Percentiles rank a stretch among this genome's conserved stretches.
phyloP scores from a whole-genome alignment of 225 moss, liverwort and hornwort species.

The Antitrichia curtipendula region DNA sequence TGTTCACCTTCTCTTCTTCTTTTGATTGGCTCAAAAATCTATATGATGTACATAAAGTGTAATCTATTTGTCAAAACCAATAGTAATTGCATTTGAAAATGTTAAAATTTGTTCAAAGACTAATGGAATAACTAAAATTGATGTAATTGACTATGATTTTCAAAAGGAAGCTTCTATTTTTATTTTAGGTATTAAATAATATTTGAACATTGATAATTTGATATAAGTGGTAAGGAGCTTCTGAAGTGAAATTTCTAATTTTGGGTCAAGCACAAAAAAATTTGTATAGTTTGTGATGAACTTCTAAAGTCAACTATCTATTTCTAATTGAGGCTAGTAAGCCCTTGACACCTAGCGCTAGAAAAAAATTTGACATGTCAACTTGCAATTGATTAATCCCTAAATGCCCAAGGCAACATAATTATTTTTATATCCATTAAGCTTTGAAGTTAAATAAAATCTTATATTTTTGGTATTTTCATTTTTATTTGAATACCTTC shows the following conservation, averaged over 20 bases:
- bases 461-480: neutral
- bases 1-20: neutral
- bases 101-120: neutral
- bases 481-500: neutral
- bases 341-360: fast-evolving
- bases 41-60: neutral
- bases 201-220: neutral
- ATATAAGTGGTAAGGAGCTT: neutral
- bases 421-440: fast-evolving
- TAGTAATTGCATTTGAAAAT: neutral
- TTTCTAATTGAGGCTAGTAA: neutral
- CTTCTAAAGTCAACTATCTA: neutral
- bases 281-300: too few relatives aligned
- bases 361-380: neutral
- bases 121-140: neutral
- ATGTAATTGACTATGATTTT: neutral
- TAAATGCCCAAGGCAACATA: neutral
- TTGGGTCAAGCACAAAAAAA: neutral
- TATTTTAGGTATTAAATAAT: neutral
- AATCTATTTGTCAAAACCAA: neutral
- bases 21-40: neutral
- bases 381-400: fast-evolving
- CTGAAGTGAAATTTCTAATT: neutral
- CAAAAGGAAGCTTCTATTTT: neutral
- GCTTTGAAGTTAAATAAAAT: neutral